Percentiles rank a stretch among this genome's conserved stretches.
Conservation (phyloP, 148 eudicot species). For the Drosera capensis region DNA sequence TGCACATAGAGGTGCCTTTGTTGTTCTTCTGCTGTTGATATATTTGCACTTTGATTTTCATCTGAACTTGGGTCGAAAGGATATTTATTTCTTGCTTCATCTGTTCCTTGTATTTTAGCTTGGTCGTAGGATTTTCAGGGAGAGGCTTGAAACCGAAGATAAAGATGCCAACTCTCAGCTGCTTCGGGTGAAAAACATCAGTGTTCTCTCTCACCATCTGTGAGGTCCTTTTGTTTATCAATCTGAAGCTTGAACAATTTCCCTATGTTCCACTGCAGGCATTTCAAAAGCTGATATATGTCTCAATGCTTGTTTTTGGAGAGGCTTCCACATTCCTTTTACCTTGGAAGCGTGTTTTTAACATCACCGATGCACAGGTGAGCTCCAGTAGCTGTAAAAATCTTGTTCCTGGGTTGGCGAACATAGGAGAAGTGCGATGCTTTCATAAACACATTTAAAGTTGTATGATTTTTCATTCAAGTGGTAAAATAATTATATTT, state of each 20-base stretch:
- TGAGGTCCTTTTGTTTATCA: background rate
- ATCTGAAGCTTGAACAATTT: slow-evolving; percentile 40
- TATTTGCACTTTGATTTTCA: background rate
- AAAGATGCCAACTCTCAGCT: slow-evolving; percentile 69
- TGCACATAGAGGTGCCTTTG: slow-evolving; percentile 78
- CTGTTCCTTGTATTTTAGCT: slow-evolving; percentile 35
- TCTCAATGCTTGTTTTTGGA: slow-evolving; percentile 89
- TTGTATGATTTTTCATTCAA: too few relatives aligned
- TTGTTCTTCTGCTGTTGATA: background rate
- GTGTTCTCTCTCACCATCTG: background rate
- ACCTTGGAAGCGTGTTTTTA: slow-evolving; percentile 97
- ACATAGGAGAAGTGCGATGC: background rate
- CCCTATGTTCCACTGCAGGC: slow-evolving; percentile 70
- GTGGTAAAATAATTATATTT: too few relatives aligned
- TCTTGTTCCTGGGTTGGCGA: background rate
- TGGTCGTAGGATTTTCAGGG: slow-evolving; percentile 75
- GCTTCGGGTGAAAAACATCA: slow-evolving; percentile 59
- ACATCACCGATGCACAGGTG: slow-evolving; percentile 87
- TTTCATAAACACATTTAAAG: too few relatives aligned
- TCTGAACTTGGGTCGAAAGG: background rate
- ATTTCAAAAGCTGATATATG: slow-evolving; percentile 94
- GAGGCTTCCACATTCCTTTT: slow-evolving; percentile 85
- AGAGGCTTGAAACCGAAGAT: slow-evolving; percentile 95
- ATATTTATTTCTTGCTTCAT: background rate
- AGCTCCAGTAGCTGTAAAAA: background rate